Evolutionary conservation across 1,284 basidiomycete species (phyloP).

Genomic region (Pseudozyma thailandica): DNA sequence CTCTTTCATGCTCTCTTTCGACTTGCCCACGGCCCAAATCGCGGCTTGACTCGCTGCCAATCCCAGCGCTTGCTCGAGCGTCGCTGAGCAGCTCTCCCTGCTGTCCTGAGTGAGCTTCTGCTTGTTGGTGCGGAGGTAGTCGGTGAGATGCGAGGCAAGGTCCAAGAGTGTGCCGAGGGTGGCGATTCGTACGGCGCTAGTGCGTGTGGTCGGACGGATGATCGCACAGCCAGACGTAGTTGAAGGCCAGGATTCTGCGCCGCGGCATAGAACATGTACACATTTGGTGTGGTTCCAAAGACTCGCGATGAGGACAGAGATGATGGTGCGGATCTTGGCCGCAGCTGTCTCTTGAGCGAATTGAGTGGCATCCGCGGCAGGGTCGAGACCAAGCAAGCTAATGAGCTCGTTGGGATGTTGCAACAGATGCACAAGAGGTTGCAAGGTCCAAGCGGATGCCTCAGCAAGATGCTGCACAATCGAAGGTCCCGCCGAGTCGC

Average conservation of each 20-base stretch:
- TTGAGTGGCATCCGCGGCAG: conserved; percentile 74
- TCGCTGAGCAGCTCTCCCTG: conserved; percentile 11
- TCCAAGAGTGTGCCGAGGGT: conserved; percentile 64
- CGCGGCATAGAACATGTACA: conserved; percentile 76
- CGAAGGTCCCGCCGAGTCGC: conserved; percentile 9
- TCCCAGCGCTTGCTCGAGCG: conserved; percentile 46
- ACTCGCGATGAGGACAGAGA: conserved; percentile 71
- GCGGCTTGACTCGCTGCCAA: conserved; percentile 45
- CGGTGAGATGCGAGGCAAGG: conserved; percentile 47
- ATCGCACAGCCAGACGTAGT: conserved; percentile 73
- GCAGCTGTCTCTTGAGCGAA: conserved; percentile 71
- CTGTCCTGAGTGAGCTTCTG: conserved; percentile 10
- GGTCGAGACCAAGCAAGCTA: conserved; percentile 77
- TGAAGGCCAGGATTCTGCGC: conserved; percentile 78
- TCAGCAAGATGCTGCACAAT: conserved; percentile 28
- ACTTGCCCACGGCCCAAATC: conserved; percentile 40
- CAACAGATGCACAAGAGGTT: conserved; percentile 86
- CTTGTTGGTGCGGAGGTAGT: conserved; percentile 38
- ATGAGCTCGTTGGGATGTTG: conserved; percentile 88
- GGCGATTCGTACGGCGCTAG: conserved; percentile 46
- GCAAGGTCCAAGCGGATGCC: conserved; percentile 70
- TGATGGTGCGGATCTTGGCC: conserved; percentile 43
- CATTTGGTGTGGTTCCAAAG: conserved; percentile 78
- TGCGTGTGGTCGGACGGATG: conserved; percentile 49
- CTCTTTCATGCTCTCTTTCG: conserved; percentile 16